phyloP scores from a whole-genome alignment of 2,329 filamentous ascomycete species.

The Scedosporium aurantiacum region DNA sequence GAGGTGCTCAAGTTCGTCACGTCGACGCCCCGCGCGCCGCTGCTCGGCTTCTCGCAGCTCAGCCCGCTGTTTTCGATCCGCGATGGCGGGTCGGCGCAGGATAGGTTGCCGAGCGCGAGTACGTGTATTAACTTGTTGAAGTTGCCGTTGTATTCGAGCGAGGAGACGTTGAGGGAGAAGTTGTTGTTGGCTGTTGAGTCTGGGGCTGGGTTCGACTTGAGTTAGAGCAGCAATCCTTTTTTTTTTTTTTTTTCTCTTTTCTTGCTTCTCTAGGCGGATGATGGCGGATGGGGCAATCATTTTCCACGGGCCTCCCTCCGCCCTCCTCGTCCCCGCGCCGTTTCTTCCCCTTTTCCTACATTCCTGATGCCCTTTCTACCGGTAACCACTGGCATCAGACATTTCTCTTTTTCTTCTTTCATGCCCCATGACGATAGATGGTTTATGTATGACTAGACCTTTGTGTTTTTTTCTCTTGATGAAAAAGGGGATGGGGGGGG shows the following conservation, averaged over 20 bases:
- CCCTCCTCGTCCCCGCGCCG: too few relatives aligned
- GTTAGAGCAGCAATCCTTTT: conserved; percentile 23
- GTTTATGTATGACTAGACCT: background rate
- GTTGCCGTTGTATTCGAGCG: conserved; percentile 67
- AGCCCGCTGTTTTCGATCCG: conserved; percentile 82
- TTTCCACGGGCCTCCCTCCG: too few relatives aligned
- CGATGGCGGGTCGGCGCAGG: conserved; percentile 49
- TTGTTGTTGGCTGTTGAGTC: conserved; percentile 81
- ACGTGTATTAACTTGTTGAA: conserved; percentile 95
- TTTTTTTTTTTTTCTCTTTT: background rate
- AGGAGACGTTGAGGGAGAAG: conserved; percentile 60
- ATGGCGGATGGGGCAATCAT: too few relatives aligned
- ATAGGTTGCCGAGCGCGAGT: conserved; percentile 83
- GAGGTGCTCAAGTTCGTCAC: conserved; percentile 94
- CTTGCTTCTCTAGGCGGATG: background rate
- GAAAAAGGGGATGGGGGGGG: background rate
- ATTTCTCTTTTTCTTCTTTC: background rate
- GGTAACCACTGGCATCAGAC: too few relatives aligned
- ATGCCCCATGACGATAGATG: background rate
- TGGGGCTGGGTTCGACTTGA: conserved; percentile 85
- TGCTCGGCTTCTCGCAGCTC: conserved; percentile 79
- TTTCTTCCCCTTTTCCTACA: background rate
- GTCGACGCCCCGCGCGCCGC: conserved; percentile 77
- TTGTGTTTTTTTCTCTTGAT: too few relatives aligned
- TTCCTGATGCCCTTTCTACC: too few relatives aligned